Conservation (phyloP, 2,329 filamentous ascomycete genomes). For the Knoxdaviesia capensis region DNA sequence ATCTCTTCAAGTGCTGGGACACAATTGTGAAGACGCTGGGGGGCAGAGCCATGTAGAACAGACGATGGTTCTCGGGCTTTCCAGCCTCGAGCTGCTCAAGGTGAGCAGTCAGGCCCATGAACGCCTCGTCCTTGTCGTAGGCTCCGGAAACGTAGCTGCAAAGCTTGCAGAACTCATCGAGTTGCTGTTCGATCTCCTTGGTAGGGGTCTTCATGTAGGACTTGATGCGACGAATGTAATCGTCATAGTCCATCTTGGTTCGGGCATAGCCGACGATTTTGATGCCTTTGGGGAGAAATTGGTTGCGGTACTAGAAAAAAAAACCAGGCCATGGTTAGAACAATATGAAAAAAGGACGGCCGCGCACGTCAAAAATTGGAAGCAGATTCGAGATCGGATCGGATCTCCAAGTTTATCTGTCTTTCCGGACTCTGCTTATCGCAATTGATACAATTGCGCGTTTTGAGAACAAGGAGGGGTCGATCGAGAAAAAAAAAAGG, state of each 20-base stretch:
- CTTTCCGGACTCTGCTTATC: too few relatives aligned
- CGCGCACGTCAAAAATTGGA: not conserved
- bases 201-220: slow-evolving; percentile 98
- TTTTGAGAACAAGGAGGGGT: too few relatives aligned
- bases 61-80: slow-evolving; percentile 64
- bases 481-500: not conserved
- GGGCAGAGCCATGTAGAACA: slow-evolving; percentile 98
- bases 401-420: too few relatives aligned
- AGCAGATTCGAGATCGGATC: too few relatives aligned
- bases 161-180: slow-evolving; percentile 70
- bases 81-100: slow-evolving; percentile 69
- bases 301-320: slow-evolving; percentile 67
- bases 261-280: slow-evolving; percentile 96
- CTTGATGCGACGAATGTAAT: slow-evolving; percentile 84
- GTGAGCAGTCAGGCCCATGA: slow-evolving; percentile 67
- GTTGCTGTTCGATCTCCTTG: slow-evolving; percentile 89
- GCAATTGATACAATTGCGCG: too few relatives aligned
- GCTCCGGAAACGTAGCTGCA: slow-evolving; percentile 94
- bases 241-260: slow-evolving; percentile 97
- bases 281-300: slow-evolving; percentile 93
- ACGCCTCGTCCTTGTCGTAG: slow-evolving; percentile 93
- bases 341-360: not conserved
- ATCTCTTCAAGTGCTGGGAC: slow-evolving; percentile 89
- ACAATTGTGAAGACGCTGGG: slow-evolving; percentile 97
- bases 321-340: slow-evolving; percentile 4